Percentiles rank a stretch among this genome's conserved stretches.
phyloP scores from a whole-genome alignment of 805 yeast species.

The Myxozyma vanderwaltii region DNA sequence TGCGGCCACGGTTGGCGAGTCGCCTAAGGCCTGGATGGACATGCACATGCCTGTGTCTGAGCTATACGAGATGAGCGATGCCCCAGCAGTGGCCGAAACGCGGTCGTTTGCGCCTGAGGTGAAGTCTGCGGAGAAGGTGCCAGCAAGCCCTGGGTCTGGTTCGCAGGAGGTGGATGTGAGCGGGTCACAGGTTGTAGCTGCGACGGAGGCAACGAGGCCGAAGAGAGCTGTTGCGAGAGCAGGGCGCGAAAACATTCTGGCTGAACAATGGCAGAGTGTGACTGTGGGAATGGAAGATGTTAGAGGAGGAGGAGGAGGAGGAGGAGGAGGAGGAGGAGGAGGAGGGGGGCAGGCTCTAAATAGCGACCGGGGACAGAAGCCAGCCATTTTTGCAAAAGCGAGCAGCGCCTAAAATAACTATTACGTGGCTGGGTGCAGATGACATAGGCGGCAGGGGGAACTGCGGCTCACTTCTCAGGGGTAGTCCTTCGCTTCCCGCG shows the following conservation, averaged over 20 bases:
- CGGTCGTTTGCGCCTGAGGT: slow-evolving; percentile 46
- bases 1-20: slow-evolving; percentile 77
- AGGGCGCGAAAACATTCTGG: neutral
- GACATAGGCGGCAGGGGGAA: neutral
- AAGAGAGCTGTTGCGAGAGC: neutral
- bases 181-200: slow-evolving; percentile 50
- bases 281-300: no score
- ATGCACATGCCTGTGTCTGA: slow-evolving; percentile 62
- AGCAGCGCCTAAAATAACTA: neutral
- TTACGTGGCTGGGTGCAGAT: neutral
- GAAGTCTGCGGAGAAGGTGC: slow-evolving; percentile 57
- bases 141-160: slow-evolving; percentile 66
- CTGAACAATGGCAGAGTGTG: no score
- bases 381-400: neutral
- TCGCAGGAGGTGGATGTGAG: slow-evolving; percentile 45
- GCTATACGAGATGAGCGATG: slow-evolving; percentile 51
- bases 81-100: slow-evolving; percentile 47
- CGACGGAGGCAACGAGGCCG: slow-evolving; percentile 14
- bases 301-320: neutral
- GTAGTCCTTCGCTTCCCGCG: no score
- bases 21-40: slow-evolving; percentile 61
- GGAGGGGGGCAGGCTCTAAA: neutral
- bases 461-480: neutral
- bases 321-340: neutral
- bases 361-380: neutral